phyloP scores from a whole-genome alignment of 192 early-diverging fungal species.

The Pecoramyces ruminantium region DNA sequence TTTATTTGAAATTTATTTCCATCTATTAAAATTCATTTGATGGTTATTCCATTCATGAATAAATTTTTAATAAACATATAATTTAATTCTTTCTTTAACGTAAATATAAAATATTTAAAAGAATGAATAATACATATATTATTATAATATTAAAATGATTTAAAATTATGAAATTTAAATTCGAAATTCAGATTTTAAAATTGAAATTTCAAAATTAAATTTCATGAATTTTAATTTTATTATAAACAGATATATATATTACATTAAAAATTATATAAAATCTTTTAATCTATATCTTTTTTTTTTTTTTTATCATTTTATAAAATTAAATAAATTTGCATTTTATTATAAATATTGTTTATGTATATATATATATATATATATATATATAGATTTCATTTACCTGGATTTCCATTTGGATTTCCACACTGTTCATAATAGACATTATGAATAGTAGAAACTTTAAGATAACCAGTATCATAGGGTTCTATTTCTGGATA shows the following conservation, averaged over 20 bases:
- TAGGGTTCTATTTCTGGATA: slow-evolving; percentile 29
- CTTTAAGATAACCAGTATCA: slow-evolving; percentile 30
- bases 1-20: too few relatives aligned
- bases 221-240: too few relatives aligned
- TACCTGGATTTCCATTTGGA: slow-evolving; percentile 25
- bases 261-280: too few relatives aligned
- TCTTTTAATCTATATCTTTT: too few relatives aligned
- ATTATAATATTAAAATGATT: slow-evolving; percentile 21
- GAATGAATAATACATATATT: neutral
- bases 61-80: too few relatives aligned
- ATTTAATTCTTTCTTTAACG: too few relatives aligned
- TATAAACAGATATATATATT: too few relatives aligned
- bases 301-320: too few relatives aligned
- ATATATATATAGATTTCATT: neutral
- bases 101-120: neutral
- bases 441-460: slow-evolving; percentile 33
- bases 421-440: slow-evolving; percentile 50
- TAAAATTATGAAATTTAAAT: slow-evolving; percentile 21
- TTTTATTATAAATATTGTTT: neutral
- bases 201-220: slow-evolving; percentile 3
- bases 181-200: slow-evolving; percentile 2
- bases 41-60: too few relatives aligned
- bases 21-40: too few relatives aligned
- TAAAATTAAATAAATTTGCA: neutral
- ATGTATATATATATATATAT: too few relatives aligned